Percentiles rank a stretch among this genome's conserved stretches.
These are phyloP conservation scores for Phytophthora multivora DNA, from an alignment of 352 stramenopile genomes.

Conservation along the genomic window DNA sequence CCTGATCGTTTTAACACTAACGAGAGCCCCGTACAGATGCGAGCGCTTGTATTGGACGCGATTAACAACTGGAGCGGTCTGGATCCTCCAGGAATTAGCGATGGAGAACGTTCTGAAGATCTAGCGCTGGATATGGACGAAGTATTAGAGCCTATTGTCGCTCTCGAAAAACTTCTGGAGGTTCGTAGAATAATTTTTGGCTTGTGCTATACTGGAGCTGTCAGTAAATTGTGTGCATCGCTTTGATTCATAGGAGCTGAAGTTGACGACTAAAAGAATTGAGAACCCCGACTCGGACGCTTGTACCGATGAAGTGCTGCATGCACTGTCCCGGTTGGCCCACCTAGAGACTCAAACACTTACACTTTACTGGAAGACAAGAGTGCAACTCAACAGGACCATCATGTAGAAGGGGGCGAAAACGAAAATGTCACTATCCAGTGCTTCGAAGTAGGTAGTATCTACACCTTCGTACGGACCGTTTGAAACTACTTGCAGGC, in stretches of 20 bases:
- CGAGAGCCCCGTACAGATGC: slow-evolving; percentile 45
- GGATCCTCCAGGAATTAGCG: neutral
- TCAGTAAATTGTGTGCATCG: neutral
- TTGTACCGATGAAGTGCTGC: slow-evolving; percentile 58
- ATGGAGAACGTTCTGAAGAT: slow-evolving; percentile 14
- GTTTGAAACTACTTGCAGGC: neutral
- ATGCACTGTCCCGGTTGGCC: slow-evolving; percentile 44
- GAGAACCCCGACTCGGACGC: slow-evolving; percentile 30
- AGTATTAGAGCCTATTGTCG: slow-evolving; percentile 31
- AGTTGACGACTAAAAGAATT: slow-evolving; percentile 37
- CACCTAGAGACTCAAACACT: slow-evolving; percentile 51
- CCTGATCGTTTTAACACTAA: neutral
- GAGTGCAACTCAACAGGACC: slow-evolving; percentile 45
- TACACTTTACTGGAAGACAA: slow-evolving; percentile 59
- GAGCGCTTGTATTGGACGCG: slow-evolving; percentile 43
- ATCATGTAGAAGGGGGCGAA: slow-evolving; percentile 33
- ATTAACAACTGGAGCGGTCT: slow-evolving; percentile 25
- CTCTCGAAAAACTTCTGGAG: slow-evolving; percentile 34
- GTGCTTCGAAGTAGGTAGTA: too few species aligned
- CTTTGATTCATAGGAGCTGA: slow-evolving; percentile 36
- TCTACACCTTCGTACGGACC: neutral
- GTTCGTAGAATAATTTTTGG: slow-evolving; percentile 11
- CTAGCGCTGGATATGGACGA: slow-evolving; percentile 20
- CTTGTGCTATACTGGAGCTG: neutral
- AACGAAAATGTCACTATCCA: slow-evolving; percentile 4